These are phyloP conservation scores for Solanum virginianum DNA, from an alignment of 257 asterid species.

Conservation along the genomic window DNA sequence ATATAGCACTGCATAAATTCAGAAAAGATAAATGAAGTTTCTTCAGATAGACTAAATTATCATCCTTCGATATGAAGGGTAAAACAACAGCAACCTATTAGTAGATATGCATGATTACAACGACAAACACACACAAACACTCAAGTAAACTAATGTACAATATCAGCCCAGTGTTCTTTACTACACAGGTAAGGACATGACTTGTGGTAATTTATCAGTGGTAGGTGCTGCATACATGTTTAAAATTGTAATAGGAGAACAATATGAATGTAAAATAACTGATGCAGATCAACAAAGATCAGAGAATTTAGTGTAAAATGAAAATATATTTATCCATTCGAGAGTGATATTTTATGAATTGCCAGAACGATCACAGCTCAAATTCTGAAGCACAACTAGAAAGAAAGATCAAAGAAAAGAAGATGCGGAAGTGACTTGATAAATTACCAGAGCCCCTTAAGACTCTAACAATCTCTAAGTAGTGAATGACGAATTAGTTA, in stretches of 20 bases:
- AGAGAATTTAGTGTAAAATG: neutral
- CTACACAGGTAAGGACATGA: neutral
- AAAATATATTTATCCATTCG: neutral
- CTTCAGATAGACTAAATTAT: neutral
- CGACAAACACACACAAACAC: neutral
- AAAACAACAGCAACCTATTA: neutral
- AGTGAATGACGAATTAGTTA: neutral
- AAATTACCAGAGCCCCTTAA: neutral
- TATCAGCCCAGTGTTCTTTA: neutral
- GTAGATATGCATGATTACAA: neutral
- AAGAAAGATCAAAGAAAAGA: neutral
- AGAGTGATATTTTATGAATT: neutral
- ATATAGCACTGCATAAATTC: conserved; percentile 35
- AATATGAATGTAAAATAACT: neutral
- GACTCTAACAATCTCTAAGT: neutral
- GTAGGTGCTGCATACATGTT: neutral
- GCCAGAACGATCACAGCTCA: neutral
- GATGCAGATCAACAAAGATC: neutral
- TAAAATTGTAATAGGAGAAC: neutral
- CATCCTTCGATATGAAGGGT: neutral
- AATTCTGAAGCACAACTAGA: neutral
- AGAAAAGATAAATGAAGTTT: neutral
- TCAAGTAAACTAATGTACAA: neutral
- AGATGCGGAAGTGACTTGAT: neutral
- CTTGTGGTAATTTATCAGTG: neutral